Percentiles rank a stretch among this genome's conserved stretches.
Evolutionary conservation across 176 grass and related monocot genomes (phyloP).

Genomic region (Ananas comosus): DNA sequence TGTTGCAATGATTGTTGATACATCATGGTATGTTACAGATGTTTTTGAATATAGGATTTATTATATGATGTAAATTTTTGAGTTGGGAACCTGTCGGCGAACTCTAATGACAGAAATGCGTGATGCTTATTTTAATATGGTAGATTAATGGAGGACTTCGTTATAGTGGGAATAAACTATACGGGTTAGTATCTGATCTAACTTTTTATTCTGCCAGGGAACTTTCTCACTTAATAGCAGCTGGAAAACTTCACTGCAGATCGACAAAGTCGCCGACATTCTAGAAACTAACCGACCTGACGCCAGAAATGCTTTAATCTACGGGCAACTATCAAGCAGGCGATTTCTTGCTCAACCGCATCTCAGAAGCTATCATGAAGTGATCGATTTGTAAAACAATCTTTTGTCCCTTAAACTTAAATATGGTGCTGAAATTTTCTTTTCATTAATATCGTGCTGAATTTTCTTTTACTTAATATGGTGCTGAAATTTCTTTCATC

Average conservation of each 20-base stretch:
- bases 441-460: no score
- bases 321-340: conserved; percentile 99
- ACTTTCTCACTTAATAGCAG: conserved; percentile 88
- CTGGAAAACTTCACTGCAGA: conserved; percentile 98
- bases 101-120: no score
- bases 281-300: conserved; percentile 92
- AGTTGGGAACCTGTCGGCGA: no score
- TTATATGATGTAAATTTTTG: no score
- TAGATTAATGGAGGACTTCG: no score
- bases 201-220: conserved; percentile 36
- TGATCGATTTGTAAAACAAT: conserved; percentile 73
- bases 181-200: background rate
- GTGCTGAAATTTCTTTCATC: background rate
- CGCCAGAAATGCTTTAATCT: conserved; percentile 82
- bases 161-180: no score
- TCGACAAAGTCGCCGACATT: conserved; percentile 88
- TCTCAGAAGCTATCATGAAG: conserved; percentile 93
- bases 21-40: no score
- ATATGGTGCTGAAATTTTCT: no score
- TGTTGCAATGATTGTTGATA: no score
- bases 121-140: no score
- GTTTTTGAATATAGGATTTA: no score
- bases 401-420: background rate
- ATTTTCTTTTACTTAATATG: no score
- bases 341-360: conserved; percentile 85